A percentile compares a stretch with the other conserved stretches of the same genome.
phyloP scores from a whole-genome alignment of 2,329 filamentous ascomycete species.

The Chaetomium sp. region DNA sequence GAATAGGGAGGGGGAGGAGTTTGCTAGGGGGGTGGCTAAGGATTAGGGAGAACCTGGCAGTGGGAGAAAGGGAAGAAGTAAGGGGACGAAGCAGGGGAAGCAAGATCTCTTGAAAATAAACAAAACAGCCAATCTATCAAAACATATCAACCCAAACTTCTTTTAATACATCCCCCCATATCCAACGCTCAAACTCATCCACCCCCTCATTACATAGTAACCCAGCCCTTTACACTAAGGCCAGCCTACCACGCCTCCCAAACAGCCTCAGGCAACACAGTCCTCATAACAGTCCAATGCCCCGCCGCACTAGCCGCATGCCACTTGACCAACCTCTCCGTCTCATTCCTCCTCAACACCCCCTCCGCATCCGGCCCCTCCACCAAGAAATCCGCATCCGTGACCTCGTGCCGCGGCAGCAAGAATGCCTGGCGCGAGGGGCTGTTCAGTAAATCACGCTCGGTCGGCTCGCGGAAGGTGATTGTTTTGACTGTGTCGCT shows the following conservation, averaged over 20 bases:
- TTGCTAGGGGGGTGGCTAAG: conserved; percentile 22
- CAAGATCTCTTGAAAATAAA: too few species aligned
- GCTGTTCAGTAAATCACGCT: conserved; percentile 66
- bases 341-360: conserved; percentile 57
- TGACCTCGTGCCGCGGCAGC: conserved; percentile 64
- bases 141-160: too few species aligned
- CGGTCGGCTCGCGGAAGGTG: conserved; percentile 58
- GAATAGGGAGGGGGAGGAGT: conserved; percentile 27
- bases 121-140: too few species aligned
- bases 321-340: conserved; percentile 59
- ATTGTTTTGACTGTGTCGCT: conserved; percentile 36
- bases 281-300: conserved; percentile 91
- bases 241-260: conserved; percentile 97
- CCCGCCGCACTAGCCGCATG: conserved; percentile 71
- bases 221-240: too few species aligned
- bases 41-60: conserved; percentile 1
- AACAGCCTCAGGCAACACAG: conserved; percentile 65
- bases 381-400: conserved; percentile 41
- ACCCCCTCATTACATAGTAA: too few species aligned
- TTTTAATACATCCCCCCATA: too few species aligned
- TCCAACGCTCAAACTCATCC: too few species aligned
- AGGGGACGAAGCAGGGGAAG: not conserved
- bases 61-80: conserved; percentile 8
- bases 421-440: conserved; percentile 64
- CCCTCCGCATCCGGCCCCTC: conserved; percentile 34